A percentile compares a stretch with the other conserved stretches of the same genome.
These are phyloP conservation scores for Diplogelasinospora grovesii DNA, from an alignment of 495 filamentous ascomycete species.

Conservation along the genomic window DNA sequence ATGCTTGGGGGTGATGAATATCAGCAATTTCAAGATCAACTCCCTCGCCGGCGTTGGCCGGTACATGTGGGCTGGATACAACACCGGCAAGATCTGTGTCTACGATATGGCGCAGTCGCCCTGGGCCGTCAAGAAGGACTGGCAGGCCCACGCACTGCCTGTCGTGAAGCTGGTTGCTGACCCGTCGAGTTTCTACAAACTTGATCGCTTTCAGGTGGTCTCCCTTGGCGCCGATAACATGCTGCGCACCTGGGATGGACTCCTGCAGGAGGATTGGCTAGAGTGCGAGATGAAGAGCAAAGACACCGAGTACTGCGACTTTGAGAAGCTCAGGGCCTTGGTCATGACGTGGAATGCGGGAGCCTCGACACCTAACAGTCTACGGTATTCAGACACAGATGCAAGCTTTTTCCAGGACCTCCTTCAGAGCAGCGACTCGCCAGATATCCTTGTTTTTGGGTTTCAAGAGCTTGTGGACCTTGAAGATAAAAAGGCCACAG, in stretches of 20 bases:
- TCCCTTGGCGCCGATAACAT: constrained; percentile 83
- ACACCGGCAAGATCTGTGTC: constrained; percentile 90
- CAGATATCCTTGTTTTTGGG: constrained; percentile 91
- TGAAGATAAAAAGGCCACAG: constrained; percentile 93
- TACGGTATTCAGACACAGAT: constrained; percentile 61
- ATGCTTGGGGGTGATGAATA: constrained; percentile 69
- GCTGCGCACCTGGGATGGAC: constrained; percentile 85
- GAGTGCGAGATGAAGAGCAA: constrained; percentile 78
- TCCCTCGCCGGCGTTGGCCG: constrained; percentile 75
- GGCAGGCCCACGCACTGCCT: constrained; percentile 81
- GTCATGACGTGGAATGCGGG: constrained; percentile 97
- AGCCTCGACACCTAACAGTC: constrained; percentile 75
- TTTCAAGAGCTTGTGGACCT: constrained; percentile 97
- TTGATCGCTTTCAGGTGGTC: constrained; percentile 80
- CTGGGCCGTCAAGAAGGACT: constrained; percentile 89
- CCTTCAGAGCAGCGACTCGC: constrained; percentile 61
- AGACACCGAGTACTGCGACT: constrained; percentile 75
- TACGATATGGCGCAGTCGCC: constrained; percentile 78
- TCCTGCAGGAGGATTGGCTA: constrained; percentile 89
- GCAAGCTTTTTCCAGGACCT: constrained; percentile 70
- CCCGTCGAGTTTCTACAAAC: constrained; percentile 74
- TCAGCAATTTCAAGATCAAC: constrained; percentile 94
- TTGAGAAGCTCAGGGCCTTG: constrained; percentile 68
- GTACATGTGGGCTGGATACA: constrained; percentile 90
- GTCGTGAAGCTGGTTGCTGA: constrained; percentile 73